Evolutionary conservation across 2,329 filamentous ascomycete species (phyloP), one percentile per base, ranked within the genome.

Genomic region (Aspergillus ochraceoroseus): DNA sequence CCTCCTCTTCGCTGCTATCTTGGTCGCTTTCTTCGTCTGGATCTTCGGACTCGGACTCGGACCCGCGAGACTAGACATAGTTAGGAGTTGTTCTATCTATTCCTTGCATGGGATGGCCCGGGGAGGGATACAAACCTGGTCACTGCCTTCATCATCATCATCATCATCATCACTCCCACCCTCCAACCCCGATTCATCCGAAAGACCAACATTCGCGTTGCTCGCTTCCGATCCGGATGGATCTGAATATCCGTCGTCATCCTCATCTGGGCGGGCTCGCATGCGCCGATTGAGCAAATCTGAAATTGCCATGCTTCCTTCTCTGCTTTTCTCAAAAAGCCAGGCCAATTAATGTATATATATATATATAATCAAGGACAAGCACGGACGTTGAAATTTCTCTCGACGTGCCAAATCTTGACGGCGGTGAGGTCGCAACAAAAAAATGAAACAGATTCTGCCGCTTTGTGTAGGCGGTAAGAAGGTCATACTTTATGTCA

Each of bases 241-340:
- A 13, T 60, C 56, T 1, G 57, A 63, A 30, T 59, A 58, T 1
- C 51, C 49, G 5, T 64, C 63, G 43, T 75, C 71, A 41, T 74
- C 61, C 12, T 68, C 63, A 9, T 63, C 64, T 23, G 57, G 59
- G 6, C 56, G 54, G 12, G 65, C 63, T 38, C 62, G 62, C 41
- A 71, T 59, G n/a, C 68, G 64, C 46, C 63, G 63, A 47, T 68
- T 66, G 14, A 71, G 55, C 7, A 56, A 53, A 37, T 63, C 60
- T 11, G 59, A 55, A 36, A 68, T 61, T 5, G 58, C 55, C 65
- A 68, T 68, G 6, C 8, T 20, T 7, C 8, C 23, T 17, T 28
- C 13, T 14, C n/a, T 12, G 3, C 20, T 7, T 34, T n/a, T n/a
- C n/a, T 7, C 26, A 5, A 25, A 8, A 23, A 25, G n/a, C 11